phyloP scores from a whole-genome alignment of 345 rosid species.

The Acer negundo region DNA sequence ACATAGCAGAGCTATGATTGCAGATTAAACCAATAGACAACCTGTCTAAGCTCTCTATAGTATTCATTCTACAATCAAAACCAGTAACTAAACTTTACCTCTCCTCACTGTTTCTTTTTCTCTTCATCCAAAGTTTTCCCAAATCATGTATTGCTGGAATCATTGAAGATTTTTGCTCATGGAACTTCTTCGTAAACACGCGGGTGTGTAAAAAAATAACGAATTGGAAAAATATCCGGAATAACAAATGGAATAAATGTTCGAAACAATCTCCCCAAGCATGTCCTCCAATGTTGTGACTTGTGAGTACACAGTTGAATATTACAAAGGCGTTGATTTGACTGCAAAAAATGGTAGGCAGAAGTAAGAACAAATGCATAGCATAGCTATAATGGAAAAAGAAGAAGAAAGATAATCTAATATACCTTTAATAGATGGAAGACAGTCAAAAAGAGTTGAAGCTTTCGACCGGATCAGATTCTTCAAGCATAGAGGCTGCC shows the following conservation, averaged over 20 bases:
- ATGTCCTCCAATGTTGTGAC: neutral
- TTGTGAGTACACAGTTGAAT: neutral
- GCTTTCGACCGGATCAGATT: slow-evolving; percentile 85
- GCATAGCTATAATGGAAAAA: no score
- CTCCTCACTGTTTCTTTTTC: neutral
- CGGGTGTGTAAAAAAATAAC: neutral
- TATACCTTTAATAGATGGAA: slow-evolving; percentile 19
- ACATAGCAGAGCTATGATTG: slow-evolving; percentile 8
- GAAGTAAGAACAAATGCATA: neutral
- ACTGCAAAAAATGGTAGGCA: neutral
- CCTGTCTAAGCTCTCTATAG: neutral
- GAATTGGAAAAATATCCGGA: neutral
- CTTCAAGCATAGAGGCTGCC: slow-evolving; percentile 96
- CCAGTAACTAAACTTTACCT: neutral
- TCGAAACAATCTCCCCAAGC: neutral
- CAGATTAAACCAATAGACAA: slow-evolving; percentile 13
- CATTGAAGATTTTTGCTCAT: no score
- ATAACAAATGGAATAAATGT: neutral
- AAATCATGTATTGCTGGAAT: neutral
- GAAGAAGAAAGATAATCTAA: neutral
- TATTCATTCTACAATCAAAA: slow-evolving; percentile 13
- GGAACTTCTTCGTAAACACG: neutral
- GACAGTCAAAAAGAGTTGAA: slow-evolving; percentile 59
- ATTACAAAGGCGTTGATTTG: neutral
- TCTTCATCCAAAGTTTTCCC: slow-evolving; percentile 3